Conservation (phyloP, 73 alveolate genomes). For the Paramecium caudatum region DNA sequence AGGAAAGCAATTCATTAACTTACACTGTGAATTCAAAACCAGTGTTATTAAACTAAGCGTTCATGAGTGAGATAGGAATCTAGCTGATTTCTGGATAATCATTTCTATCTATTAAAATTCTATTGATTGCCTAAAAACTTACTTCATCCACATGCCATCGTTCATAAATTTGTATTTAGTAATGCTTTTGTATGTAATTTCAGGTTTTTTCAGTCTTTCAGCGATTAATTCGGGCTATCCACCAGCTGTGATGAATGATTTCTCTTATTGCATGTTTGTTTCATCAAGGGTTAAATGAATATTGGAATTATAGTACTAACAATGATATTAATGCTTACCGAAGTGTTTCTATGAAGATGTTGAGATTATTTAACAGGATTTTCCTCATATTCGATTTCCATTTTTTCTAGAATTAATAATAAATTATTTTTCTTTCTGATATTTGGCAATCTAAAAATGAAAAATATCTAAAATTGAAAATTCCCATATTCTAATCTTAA, state of each 20-base stretch:
- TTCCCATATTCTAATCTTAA: too few species aligned
- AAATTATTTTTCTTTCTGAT: neutral
- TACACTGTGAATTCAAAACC: neutral
- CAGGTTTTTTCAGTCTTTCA: neutral
- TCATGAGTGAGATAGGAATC: neutral
- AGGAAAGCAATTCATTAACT: neutral
- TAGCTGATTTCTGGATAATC: slow-evolving; percentile 31
- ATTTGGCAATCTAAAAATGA: too few species aligned
- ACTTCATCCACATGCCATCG: slow-evolving; percentile 70
- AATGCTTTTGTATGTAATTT: neutral
- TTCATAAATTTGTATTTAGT: slow-evolving; percentile 60
- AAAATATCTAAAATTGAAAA: too few species aligned
- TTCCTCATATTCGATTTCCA: slow-evolving; percentile 50
- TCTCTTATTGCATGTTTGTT: neutral
- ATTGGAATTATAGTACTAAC: slow-evolving; percentile 38
- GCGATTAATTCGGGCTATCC: slow-evolving; percentile 33
- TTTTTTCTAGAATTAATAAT: neutral
- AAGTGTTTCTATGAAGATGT: slow-evolving; percentile 26
- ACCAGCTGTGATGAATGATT: slow-evolving; percentile 39
- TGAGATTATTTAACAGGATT: neutral
- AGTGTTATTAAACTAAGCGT: neutral
- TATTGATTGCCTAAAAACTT: neutral
- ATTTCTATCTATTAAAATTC: slow-evolving; percentile 51
- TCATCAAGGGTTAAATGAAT: neutral
- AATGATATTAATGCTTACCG: neutral